A percentile compares a stretch with the other conserved stretches of the same genome.
phyloP scores from a whole-genome alignment of 108 stramenopile species.

The Nitzschia sp. region DNA sequence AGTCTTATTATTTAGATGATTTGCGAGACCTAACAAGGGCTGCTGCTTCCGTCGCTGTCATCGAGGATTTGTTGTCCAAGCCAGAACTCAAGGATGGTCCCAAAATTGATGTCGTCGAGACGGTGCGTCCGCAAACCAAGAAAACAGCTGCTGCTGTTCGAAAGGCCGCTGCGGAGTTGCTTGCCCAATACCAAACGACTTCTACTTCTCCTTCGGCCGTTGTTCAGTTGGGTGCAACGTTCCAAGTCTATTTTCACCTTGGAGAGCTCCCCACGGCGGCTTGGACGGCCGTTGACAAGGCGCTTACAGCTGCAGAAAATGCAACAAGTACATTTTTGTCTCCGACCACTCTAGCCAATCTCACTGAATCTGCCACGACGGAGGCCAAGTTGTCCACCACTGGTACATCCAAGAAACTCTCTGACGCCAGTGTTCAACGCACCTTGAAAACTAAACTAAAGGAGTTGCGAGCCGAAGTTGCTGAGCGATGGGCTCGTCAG shows the following conservation, averaged over 20 bases:
- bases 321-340: conserved; percentile 48
- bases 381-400: conserved; percentile 46
- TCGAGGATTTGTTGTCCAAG: conserved; percentile 70
- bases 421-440: conserved; percentile 47
- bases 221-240: conserved; percentile 64
- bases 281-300: conserved; percentile 71
- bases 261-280: conserved; percentile 78
- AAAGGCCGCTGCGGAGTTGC: conserved; percentile 55
- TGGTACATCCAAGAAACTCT: conserved; percentile 56
- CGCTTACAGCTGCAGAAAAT: conserved; percentile 52
- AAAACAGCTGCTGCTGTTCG: conserved; percentile 49
- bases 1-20: conserved; percentile 69
- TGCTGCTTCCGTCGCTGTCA: conserved; percentile 72
- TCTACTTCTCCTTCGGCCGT: conserved; percentile 29
- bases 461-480: conserved; percentile 61
- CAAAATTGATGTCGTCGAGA: conserved; percentile 64
- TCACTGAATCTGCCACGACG: conserved; percentile 43
- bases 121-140: conserved; percentile 44
- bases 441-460: conserved; percentile 56
- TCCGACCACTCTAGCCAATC: conserved; percentile 39
- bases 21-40: conserved; percentile 79
- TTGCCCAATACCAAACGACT: conserved; percentile 48
- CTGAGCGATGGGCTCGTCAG: conserved; percentile 51
- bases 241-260: conserved; percentile 84
- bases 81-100: conserved; percentile 40